Evolutionary conservation across 2,329 filamentous ascomycete species (phyloP), one percentile per base, ranked within the genome.

Genomic region (Claviceps spartinae): DNA sequence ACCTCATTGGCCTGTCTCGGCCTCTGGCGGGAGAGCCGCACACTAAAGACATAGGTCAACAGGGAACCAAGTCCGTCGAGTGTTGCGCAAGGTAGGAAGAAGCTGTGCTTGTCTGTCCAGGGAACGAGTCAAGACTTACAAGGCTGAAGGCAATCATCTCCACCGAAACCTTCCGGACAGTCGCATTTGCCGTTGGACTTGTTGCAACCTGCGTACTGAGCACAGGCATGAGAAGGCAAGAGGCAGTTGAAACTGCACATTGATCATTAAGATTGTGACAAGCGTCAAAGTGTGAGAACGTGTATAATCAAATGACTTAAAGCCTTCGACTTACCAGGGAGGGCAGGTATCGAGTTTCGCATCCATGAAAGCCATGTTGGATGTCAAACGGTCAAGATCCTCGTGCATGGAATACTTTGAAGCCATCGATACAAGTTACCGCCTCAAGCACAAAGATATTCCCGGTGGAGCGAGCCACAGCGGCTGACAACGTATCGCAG

Each of bases 161-260:
- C 91, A 54, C 90, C 93, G 65, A 94, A 98, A 38, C 93, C 93
- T 18, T 88, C 77, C 8, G 91, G 90, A 67, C 93, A 98, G 54
- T 84, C 79, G 70, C 93, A 98, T 74, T 94, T 90, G 48, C 93
- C 93, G 61, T 88, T 95, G 63, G 82, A 89, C 62, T 85, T 81
- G 67, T 93, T 94, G 68, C 93, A 98, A 37, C 82, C 77, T 38
- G 89, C 86, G 65, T 86, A 98, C 70, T 98, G 93, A 56, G 87
- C 82, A 68, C 93, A 98, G 56, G 82, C 83, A 67, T 95, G 94
- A 56, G 87, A 88, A 30, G 93, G 90, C 16, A 98, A 79, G 54
- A 96, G 86, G 72, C 93, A 98, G 78, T 98, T 97, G 77, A 98
- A 98, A 74, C 93, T 91, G 58, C 60, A 8, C 11, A 43, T 43